These are phyloP conservation scores for Hymenoscyphus repandus DNA, from an alignment of 2,329 filamentous ascomycete genomes.

Conservation along the genomic window DNA sequence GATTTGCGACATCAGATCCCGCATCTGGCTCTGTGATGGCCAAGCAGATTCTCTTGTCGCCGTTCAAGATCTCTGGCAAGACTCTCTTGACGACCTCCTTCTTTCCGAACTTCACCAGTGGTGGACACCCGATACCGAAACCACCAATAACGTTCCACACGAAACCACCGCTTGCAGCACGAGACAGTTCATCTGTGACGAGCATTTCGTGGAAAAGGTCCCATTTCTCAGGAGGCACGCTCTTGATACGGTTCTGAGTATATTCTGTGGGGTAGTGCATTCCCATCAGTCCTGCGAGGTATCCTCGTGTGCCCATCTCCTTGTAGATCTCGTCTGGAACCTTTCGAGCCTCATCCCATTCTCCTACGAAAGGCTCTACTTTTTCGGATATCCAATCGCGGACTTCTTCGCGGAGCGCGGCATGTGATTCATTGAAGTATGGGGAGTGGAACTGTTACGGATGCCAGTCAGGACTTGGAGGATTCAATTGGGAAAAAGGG, in stretches of 20 bases:
- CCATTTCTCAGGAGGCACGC: slow-evolving; percentile 83
- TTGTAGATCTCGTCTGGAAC: slow-evolving; percentile 90
- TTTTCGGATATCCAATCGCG: slow-evolving; percentile 87
- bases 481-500: neutral
- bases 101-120: slow-evolving; percentile 86
- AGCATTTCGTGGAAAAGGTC: slow-evolving; percentile 98
- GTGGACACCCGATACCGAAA: slow-evolving; percentile 92
- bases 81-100: slow-evolving; percentile 81
- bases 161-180: slow-evolving; percentile 82
- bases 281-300: slow-evolving; percentile 86
- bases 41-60: slow-evolving; percentile 95
- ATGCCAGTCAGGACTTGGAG: neutral
- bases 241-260: slow-evolving; percentile 64
- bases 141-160: slow-evolving; percentile 97
- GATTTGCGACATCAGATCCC: slow-evolving; percentile 88
- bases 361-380: slow-evolving; percentile 84
- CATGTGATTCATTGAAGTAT: slow-evolving; percentile 94
- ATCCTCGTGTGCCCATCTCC: slow-evolving; percentile 88
- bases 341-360: slow-evolving; percentile 94
- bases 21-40: slow-evolving; percentile 97
- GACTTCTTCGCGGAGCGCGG: slow-evolving; percentile 82
- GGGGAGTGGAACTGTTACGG: slow-evolving; percentile 77
- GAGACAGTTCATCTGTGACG: slow-evolving; percentile 88
- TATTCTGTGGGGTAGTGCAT: slow-evolving; percentile 75
- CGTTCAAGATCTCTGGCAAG: slow-evolving; percentile 78